Evolutionary conservation across 495 filamentous ascomycete genomes (phyloP), one percentile per base, ranked within the genome.

Genomic region (Daldinia childiae): DNA sequence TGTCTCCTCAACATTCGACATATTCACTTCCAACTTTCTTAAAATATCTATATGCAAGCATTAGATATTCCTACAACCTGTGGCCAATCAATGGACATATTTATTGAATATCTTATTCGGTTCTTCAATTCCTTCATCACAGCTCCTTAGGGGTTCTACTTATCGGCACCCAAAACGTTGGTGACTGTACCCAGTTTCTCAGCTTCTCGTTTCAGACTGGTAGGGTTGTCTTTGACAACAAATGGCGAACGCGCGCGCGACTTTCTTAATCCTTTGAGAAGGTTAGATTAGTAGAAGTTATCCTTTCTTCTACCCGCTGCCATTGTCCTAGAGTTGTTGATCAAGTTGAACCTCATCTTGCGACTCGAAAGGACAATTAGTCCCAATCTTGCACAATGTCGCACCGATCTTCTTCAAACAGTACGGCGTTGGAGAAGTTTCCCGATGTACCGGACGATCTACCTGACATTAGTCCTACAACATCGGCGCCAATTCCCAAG

Each of bases 401-500:
- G 55, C 68, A 11, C 14, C 34, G 34, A 14, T 36, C 34, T 36
- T 72, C 71, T 17, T 74, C 65, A 11, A 45, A 59, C 45, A 71
- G 67, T 21, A 60, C 57, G 27, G 56, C 65, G 43, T 64, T 58
- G n/a, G 71, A 76, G 34, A 72, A 43, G 15, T 74, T 69, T 19
- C 71, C 71, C 9, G 57, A 65, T 8, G 27, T 64, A 19, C 64
- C 71, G 1, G 68, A 62, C 27, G 43, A 34, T 54, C 19, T 26
- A 62, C 30, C 21, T 38, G 26, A 67, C 21, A 21, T 32, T 38
- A 29, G 64, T 24, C 43, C 43, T 21, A 48, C 7, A 12, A 24
- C 17, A 24, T 12, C 43, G 17, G 8, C 19, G 9, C 17, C 43
- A 41, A 17, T 14, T 48, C 9, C 29, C 11, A 21, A 17, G 41